Percentiles rank a stretch among this genome's conserved stretches.
Conservation (phyloP, 768 basidiomycete genomes). For the Kwoniella dejecticola region DNA sequence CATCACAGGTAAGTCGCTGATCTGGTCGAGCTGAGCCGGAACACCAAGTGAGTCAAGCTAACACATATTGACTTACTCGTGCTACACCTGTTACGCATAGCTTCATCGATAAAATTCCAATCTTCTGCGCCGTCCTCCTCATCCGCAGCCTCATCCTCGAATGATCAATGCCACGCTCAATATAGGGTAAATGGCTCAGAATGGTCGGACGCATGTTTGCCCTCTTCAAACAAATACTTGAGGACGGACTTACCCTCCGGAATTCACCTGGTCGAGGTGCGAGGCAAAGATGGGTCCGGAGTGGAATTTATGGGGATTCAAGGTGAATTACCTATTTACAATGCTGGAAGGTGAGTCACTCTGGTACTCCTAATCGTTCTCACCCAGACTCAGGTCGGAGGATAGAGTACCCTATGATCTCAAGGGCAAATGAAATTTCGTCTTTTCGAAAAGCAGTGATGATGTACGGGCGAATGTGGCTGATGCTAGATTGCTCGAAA, state of each 20-base stretch:
- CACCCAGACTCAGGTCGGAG: too few relatives aligned
- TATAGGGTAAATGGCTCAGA: conserved; percentile 22
- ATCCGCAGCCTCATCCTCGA: background rate
- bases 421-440: too few relatives aligned
- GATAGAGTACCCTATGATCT: too few relatives aligned
- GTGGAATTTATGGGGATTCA: conserved; percentile 24
- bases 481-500: too few relatives aligned
- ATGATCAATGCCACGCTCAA: background rate
- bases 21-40: too few relatives aligned
- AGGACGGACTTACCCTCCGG: conserved; percentile 13
- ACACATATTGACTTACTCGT: too few relatives aligned
- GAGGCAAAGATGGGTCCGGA: background rate
- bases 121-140: conserved; percentile 2
- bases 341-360: conserved; percentile 10
- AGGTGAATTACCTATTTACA: conserved; percentile 15
- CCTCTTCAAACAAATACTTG: background rate
- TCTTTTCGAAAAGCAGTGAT: too few relatives aligned
- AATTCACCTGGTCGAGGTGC: conserved; percentile 14
- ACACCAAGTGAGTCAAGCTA: too few relatives aligned
- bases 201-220: conserved; percentile 14
- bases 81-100: too few relatives aligned
- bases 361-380: too few relatives aligned
- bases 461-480: too few relatives aligned
- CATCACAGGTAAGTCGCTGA: conserved; percentile 27
- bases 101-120: conserved; percentile 13